Evolutionary conservation across 805 yeast species (phyloP), one percentile per base, ranked within the genome.

Genomic region (Millerozyma acaciae): DNA sequence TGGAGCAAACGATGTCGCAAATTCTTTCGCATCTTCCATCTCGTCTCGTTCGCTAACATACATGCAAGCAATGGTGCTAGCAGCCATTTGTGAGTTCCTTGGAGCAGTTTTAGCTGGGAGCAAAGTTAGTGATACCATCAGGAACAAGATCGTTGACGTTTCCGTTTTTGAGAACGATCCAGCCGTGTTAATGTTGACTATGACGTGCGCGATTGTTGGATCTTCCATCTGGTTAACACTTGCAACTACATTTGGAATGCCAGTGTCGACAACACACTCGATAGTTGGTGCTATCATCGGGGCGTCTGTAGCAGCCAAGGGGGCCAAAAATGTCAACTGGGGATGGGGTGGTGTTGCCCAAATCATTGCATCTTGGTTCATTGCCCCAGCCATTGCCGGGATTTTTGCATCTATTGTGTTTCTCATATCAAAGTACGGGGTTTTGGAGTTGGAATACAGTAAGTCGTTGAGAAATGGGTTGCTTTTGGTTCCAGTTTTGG

Each of bases 1-100:
- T 45, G 89, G 89, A 32, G 90, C 89, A 19, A 82, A 83, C 50
- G 90, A 82, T 65, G 87, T 82, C 37, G 82, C 89, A 10, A 82
- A 83, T 65, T 82, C 90, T 2, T 82, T 79, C 50, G 82, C 90
- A 1, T 80, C 89, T 2, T 75, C 89, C 0, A 78, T 82, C 4
- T 77, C 88, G 9, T 79, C 89, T 8, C 65, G 83, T 45, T 71
- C 86, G 10, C 61, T 82, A 43, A 73, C 73, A 35, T 80, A 80
- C 53, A 75, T 81, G 78, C 90, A 82, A 56, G 89, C 87, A 12
- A 78, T 80, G 85, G 45, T 80, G 21, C 58, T 83, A 26, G 86
- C 86, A 1, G 82, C 78, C 23, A 48, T 80, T 27, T 76, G 79
- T 68, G 90, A 82, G 57, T 82, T 83, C 45, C 55, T 81, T 26